Percentiles rank a stretch among this genome's conserved stretches.
phyloP scores from a whole-genome alignment of 1,139 yeast species.

The Insectozyma bohioensis region DNA sequence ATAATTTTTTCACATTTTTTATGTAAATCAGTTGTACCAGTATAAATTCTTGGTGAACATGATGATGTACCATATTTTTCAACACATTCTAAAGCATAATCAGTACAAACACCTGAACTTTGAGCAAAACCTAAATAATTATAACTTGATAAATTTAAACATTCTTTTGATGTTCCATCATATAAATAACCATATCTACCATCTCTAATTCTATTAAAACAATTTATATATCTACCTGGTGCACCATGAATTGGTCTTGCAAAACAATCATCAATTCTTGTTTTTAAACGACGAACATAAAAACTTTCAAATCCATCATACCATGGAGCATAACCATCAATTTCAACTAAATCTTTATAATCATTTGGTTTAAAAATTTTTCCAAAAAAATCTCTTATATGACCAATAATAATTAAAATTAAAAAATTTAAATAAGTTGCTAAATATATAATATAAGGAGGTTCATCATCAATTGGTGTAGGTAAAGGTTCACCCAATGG shows the following conservation, averaged over 20 bases:
- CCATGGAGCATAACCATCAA: conserved; percentile 95
- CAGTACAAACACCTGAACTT: conserved; percentile 89
- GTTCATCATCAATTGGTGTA: conserved; percentile 74
- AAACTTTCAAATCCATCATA: conserved; percentile 91
- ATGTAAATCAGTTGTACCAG: conserved; percentile 81
- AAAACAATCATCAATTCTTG: conserved; percentile 90
- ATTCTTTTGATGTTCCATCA: conserved; percentile 72
- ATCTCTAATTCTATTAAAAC: conserved; percentile 71
- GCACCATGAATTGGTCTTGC: conserved; percentile 96
- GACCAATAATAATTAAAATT: conserved; percentile 83
- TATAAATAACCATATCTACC: conserved; percentile 65
- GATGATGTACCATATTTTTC: conserved; percentile 72
- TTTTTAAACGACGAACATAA: conserved; percentile 87
- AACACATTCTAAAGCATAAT: conserved; percentile 63
- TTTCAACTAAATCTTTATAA: conserved; percentile 67
- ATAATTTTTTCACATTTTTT: conserved; percentile 69
- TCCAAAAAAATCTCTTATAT: conserved; percentile 85
- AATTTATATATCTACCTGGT: conserved; percentile 87
- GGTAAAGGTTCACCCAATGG: conserved; percentile 56
- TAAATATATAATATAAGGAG: conserved; percentile 76
- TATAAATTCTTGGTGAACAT: conserved; percentile 72
- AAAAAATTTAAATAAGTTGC: conserved; percentile 84
- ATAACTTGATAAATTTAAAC: conserved; percentile 86
- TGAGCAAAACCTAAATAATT: conserved; percentile 97
- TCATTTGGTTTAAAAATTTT: conserved; percentile 65